A percentile compares a stretch with the other conserved stretches of the same genome.
These are phyloP conservation scores for Psilocybe tampanensis DNA, from an alignment of 768 basidiomycete species.

Conservation along the genomic window DNA sequence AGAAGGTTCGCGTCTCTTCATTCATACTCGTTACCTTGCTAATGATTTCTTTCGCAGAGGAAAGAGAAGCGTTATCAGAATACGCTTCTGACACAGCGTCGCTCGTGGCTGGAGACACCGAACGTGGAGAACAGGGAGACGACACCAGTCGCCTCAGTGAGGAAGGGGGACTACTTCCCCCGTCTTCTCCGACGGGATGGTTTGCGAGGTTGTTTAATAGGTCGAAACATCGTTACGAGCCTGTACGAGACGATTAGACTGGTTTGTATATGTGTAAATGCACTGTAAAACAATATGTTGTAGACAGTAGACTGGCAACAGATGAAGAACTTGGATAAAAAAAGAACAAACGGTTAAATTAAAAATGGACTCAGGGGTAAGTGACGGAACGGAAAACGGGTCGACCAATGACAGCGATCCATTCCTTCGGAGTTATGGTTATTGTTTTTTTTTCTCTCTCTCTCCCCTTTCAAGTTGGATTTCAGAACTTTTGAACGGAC, in stretches of 20 bases:
- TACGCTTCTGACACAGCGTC: slow-evolving; percentile 66
- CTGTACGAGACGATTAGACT: slow-evolving; percentile 43
- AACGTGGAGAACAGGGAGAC: background rate
- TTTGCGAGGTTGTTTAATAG: slow-evolving; percentile 52
- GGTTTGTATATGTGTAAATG: too few species aligned
- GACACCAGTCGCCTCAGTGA: background rate
- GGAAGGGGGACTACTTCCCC: background rate
- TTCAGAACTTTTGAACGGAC: slow-evolving; percentile 4
- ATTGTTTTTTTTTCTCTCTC: background rate
- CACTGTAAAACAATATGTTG: too few species aligned
- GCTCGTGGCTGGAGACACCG: slow-evolving; percentile 33
- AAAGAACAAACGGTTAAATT: background rate
- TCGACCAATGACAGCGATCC: too few species aligned
- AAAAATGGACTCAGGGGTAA: background rate
- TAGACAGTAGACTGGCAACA: background rate
- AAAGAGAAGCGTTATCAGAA: slow-evolving; percentile 62
- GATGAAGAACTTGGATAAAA: background rate
- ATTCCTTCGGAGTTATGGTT: background rate
- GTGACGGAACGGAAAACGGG: background rate
- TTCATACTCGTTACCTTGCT: background rate
- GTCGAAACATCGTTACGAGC: slow-evolving; percentile 39
- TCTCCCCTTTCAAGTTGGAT: background rate
- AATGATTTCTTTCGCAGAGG: slow-evolving; percentile 18
- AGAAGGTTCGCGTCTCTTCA: slow-evolving; percentile 54
- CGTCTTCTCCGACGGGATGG: slow-evolving; percentile 31